These are phyloP conservation scores for Pelargonium myrrhifolium DNA, from an alignment of 441 rosid species.

Conservation along the genomic window DNA sequence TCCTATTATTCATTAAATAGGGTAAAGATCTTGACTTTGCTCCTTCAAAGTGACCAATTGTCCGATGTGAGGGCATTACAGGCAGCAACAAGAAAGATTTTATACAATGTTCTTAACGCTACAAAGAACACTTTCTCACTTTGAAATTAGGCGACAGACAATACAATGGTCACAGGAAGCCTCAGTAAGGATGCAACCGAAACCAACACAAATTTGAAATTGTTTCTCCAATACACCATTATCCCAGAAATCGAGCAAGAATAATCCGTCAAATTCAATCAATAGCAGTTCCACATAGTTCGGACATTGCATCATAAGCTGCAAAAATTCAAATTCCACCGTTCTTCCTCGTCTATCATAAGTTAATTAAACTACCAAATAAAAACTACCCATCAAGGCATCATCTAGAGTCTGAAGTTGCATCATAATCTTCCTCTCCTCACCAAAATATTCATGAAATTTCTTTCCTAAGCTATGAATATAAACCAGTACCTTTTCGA, in stretches of 20 bases:
- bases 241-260: background rate
- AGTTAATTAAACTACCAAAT: background rate
- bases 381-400: background rate
- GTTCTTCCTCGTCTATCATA: background rate
- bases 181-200: conserved; percentile 24
- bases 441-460: too few relatives aligned
- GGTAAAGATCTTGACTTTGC: background rate
- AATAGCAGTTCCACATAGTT: background rate
- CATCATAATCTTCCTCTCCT: too few relatives aligned
- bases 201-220: background rate
- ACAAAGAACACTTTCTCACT: conserved; percentile 12
- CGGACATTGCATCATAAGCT: background rate
- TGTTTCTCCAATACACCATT: background rate
- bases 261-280: background rate
- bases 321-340: background rate
- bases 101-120: too few relatives aligned
- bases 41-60: background rate
- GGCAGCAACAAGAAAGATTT: conserved; percentile 21
- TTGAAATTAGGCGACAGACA: conserved; percentile 21
- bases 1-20: background rate
- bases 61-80: conserved; percentile 25
- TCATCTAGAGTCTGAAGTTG: too few relatives aligned
- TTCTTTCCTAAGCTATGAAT: too few relatives aligned
- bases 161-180: conserved; percentile 12
- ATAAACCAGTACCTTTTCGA: conserved; percentile 50